A percentile compares a stretch with the other conserved stretches of the same genome.
Evolutionary conservation across 1,139 yeast species (phyloP).

Genomic region (Suhomyces bribrorum): DNA sequence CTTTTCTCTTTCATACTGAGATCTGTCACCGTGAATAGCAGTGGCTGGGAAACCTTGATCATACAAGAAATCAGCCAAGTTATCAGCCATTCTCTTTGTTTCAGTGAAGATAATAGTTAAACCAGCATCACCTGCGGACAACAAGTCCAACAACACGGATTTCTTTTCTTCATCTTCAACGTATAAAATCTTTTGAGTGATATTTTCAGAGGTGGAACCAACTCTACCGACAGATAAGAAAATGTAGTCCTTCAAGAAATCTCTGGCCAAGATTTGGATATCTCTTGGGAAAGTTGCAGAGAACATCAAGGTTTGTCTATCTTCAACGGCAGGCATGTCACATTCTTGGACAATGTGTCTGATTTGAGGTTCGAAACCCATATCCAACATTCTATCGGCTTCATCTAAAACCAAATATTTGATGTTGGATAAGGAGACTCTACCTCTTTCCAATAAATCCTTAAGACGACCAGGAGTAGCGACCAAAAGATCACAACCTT

Average conservation of each 20-base stretch:
- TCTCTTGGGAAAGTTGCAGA: constrained; percentile 99
- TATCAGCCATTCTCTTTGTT: constrained; percentile 98
- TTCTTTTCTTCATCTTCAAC: constrained; percentile 96
- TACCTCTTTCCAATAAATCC: constrained; percentile 93
- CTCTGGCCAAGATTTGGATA: constrained; percentile 95
- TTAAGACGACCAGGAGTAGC: constrained; percentile 99
- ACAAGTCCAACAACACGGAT: constrained; percentile 85
- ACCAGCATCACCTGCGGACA: constrained; percentile 75
- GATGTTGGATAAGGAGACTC: constrained; percentile 84
- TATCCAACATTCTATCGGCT: constrained; percentile 99
- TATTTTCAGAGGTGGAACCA: constrained; percentile 96
- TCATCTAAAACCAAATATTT: constrained; percentile 95
- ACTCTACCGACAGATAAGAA: constrained; percentile 98
- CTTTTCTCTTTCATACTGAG: constrained; percentile 96
- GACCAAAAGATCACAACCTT: constrained; percentile 93
- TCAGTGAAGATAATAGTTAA: constrained; percentile 94
- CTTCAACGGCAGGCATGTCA: constrained; percentile 90
- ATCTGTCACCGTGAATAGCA: constrained; percentile 98
- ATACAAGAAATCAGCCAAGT: constrained; percentile 87
- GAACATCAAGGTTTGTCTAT: constrained; percentile 97
- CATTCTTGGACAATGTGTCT: constrained; percentile 97
- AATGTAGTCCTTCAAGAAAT: constrained; percentile 92
- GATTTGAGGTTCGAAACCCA: constrained; percentile 99
- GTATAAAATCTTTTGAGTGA: constrained; percentile 88
- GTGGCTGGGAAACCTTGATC: constrained; percentile 94